Base-by-base conservation (phyloP, 495 filamentous ascomycete genomes). In the Pyronema domesticum region DNA sequence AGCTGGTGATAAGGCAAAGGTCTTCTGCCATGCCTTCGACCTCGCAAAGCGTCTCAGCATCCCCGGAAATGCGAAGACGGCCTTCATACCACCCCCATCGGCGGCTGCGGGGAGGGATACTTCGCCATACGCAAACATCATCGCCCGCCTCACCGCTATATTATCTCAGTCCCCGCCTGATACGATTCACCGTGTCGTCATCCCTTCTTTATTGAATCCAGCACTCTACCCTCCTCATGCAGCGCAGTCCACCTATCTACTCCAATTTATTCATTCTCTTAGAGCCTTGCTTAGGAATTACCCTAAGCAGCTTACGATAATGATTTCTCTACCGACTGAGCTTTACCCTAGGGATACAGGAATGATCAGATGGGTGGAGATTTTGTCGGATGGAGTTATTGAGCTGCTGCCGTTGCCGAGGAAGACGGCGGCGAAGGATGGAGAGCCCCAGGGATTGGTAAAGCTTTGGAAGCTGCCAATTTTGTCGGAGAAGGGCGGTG, bases 11-110 rank as follows among this genome's bases (percentile, higher is more conserved):
- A 30, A 30, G 23, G 23, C 23, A 30, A 30, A 30, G 5, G 23
- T 30, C 8, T 95, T 94, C 68, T 94, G 82, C 66, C 91, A 95
- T 67, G 75, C 80, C 9, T 95, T 94, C 70, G 89, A 95, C 64
- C 78, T 95, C 45, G 84, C 79, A 13, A 95, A 93, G 67, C 82
- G 85, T 11, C 79, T 95, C 37, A 68, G 71, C 8, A 69, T 86
- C 33, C 77, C 73, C 33, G 64, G 58, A 44, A 75, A 69, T 61
- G 65, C 74, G 15, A 73, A 72, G 34, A 74, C 86, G 59, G 71
- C 69, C 37, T 80, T 74, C 62, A 74, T 83, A 19, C 74, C 74
- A 13, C 67, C 35, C 54, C 61, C 19, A 15, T 50, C 9, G 35
- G 42, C 51, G 5, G 35, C 62, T 0, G 40, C 44, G 1, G 39